Conservation (phyloP, 192 early-diverging fungal species). For the Oehlia diaphana region DNA sequence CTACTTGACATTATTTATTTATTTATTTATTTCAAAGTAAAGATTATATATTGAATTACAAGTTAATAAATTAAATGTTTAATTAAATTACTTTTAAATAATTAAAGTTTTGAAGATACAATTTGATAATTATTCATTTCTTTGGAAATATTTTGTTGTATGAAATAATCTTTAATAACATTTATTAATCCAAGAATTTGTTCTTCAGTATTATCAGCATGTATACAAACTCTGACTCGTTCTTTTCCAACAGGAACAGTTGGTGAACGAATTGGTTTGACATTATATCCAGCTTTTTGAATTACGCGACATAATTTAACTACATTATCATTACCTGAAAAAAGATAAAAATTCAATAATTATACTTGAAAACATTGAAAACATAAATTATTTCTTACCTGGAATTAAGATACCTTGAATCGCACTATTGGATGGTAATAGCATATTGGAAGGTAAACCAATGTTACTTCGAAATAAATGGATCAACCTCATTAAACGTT, state of each 20-base stretch:
- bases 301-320: conserved; percentile 39
- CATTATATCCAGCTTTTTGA: conserved; percentile 56
- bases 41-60: too few species aligned
- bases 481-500: conserved; percentile 46
- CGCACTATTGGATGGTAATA: conserved; percentile 67
- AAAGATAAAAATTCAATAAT: background rate
- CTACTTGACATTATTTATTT: too few species aligned
- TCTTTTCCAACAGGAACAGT: conserved; percentile 79
- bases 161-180: conserved; percentile 27
- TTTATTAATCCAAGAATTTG: conserved; percentile 46
- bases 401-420: conserved; percentile 80
- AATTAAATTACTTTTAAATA: too few species aligned
- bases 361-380: background rate
- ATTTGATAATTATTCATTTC: background rate
- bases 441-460: conserved; percentile 42
- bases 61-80: too few species aligned
- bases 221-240: conserved; percentile 82
- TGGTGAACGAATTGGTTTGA: conserved; percentile 76
- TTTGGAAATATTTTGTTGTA: background rate
- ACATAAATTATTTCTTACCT: conserved; percentile 42
- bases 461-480: conserved; percentile 52
- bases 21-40: too few species aligned
- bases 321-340: conserved; percentile 52
- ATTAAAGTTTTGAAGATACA: background rate
- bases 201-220: conserved; percentile 68